phyloP scores from a whole-genome alignment of 192 early-diverging fungal genomes.

The Entomortierella chlamydospora region DNA sequence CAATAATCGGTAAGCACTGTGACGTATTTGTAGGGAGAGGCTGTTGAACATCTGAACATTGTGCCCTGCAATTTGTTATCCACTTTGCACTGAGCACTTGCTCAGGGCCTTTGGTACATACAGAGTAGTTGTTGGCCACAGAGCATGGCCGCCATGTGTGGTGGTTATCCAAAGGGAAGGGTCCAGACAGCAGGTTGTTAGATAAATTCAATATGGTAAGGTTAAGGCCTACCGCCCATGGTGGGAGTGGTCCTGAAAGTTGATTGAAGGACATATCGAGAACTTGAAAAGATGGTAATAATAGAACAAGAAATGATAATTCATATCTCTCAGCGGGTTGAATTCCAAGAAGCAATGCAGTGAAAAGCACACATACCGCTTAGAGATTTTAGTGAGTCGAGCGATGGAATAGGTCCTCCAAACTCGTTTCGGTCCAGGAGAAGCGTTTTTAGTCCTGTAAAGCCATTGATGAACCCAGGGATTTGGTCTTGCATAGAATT shows the following conservation, averaged over 20 bases:
- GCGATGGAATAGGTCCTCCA: constrained; percentile 36
- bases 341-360: too few species aligned
- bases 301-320: too few species aligned
- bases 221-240: constrained; percentile 41
- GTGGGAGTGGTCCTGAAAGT: constrained; percentile 36
- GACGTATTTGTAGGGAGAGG: constrained; percentile 20
- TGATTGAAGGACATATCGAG: constrained; percentile 48
- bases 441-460: constrained; percentile 28
- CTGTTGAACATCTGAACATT: constrained; percentile 24
- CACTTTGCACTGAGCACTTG: constrained; percentile 43
- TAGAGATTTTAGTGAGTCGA: constrained; percentile 9
- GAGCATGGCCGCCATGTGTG: constrained; percentile 40
- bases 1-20: too few species aligned
- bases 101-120: constrained; percentile 46
- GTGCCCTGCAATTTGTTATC: constrained; percentile 29
- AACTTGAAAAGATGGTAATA: not conserved
- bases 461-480: constrained; percentile 27
- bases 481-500: constrained; percentile 44
- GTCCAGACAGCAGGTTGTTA: constrained; percentile 43
- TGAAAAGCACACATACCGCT: constrained; percentile 27
- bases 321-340: too few species aligned
- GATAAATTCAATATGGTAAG: constrained; percentile 41
- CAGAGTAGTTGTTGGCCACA: constrained; percentile 44
- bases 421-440: constrained; percentile 49
- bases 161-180: constrained; percentile 28